A percentile compares a stretch with the other conserved stretches of the same genome.
These are phyloP conservation scores for Ophiostoma tasmaniense DNA, from an alignment of 2,329 filamentous ascomycete genomes.

Conservation along the genomic window DNA sequence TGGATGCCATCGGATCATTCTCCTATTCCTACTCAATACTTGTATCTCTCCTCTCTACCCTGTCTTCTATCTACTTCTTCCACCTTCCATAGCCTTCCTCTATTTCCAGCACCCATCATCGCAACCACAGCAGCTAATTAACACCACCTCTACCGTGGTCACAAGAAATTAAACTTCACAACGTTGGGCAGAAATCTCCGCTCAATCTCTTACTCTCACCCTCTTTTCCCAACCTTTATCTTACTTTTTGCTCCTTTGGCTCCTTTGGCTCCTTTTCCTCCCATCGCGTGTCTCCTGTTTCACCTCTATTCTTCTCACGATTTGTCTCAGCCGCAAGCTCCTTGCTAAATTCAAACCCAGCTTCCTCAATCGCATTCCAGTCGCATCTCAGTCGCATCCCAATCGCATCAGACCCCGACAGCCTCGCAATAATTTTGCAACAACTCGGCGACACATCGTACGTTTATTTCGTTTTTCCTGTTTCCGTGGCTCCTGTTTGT, in stretches of 20 bases:
- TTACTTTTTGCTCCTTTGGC: background rate
- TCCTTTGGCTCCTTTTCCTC: background rate
- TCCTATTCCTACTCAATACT: background rate
- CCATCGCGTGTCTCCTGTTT: background rate
- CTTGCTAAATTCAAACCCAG: background rate
- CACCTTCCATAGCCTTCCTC: background rate
- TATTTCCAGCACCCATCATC: background rate
- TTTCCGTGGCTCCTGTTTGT: background rate
- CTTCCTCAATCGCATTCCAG: background rate
- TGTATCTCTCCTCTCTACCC: background rate
- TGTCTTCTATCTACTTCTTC: constrained; percentile 1
- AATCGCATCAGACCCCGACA: background rate
- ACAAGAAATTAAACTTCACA: background rate
- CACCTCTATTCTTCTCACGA: background rate
- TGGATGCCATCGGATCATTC: background rate
- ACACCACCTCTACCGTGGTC: background rate
- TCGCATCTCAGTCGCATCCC: too few relatives aligned
- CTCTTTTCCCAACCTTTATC: background rate
- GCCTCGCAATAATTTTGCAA: background rate
- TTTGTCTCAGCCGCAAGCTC: background rate
- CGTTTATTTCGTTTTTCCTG: background rate
- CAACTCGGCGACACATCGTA: background rate
- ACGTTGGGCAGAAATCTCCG: constrained; percentile 1
- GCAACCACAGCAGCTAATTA: background rate
- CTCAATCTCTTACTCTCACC: background rate